phyloP scores from a whole-genome alignment of 2,329 filamentous ascomycete species.

The Colletotrichum gloeosporioides region DNA sequence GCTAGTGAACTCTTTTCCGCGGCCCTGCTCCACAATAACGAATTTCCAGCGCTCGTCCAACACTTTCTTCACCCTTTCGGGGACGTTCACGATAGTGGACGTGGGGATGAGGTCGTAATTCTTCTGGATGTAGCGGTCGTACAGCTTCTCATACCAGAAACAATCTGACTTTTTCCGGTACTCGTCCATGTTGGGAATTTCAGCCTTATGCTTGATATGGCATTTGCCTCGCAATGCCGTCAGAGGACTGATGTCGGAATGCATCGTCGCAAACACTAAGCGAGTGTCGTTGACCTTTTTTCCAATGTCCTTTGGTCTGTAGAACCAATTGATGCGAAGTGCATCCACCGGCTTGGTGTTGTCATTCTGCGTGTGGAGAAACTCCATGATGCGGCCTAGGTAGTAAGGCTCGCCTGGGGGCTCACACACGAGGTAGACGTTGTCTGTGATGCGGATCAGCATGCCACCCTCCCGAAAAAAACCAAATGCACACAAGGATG shows the following conservation, averaged over 20 bases:
- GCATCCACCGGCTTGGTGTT: slow-evolving; percentile 77
- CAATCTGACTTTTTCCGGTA: slow-evolving; percentile 85
- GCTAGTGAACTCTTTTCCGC: slow-evolving; percentile 93
- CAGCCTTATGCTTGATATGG: slow-evolving; percentile 84
- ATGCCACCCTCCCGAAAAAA: neutral
- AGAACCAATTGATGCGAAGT: slow-evolving; percentile 97
- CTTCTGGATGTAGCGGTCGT: slow-evolving; percentile 97
- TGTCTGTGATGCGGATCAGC: slow-evolving; percentile 51
- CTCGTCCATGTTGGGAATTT: slow-evolving; percentile 81
- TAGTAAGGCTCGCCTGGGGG: slow-evolving; percentile 98
- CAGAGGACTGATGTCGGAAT: slow-evolving; percentile 93
- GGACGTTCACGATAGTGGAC: slow-evolving; percentile 92
- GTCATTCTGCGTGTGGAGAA: slow-evolving; percentile 83
- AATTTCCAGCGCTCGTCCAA: slow-evolving; percentile 97
- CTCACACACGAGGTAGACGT: slow-evolving; percentile 97
- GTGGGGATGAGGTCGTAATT: slow-evolving; percentile 98
- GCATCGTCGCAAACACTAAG: slow-evolving; percentile 95
- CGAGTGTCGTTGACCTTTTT: slow-evolving; percentile 91
- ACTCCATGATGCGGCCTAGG: slow-evolving; percentile 97
- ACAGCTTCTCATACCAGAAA: slow-evolving; percentile 98
- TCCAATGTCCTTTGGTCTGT: slow-evolving; percentile 93
- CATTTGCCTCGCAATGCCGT: slow-evolving; percentile 94
- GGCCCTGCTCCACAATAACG: slow-evolving; percentile 91
- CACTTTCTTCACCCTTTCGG: slow-evolving; percentile 92
- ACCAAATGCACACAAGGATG: neutral